Evolutionary conservation across 140 eudicot species (phyloP), one percentile per base, ranked within the genome.

Genomic region (Bidens hawaiensis): DNA sequence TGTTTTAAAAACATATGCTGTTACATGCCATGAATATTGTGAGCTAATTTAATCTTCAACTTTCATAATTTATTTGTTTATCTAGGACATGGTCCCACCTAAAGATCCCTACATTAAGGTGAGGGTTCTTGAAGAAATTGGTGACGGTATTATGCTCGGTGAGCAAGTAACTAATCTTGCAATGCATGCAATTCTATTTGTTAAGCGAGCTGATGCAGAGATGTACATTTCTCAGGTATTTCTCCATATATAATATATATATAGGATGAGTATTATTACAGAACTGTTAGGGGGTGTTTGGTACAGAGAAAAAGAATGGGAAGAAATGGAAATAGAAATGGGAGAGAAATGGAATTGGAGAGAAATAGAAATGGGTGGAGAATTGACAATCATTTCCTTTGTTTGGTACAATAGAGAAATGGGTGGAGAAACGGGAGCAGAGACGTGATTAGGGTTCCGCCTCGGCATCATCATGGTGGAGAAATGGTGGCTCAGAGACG

Each of bases 71-170:
- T 13, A 25, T 45, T 33, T 67, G 67, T 49, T 55, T 69, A 48
- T 45, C 4, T 67, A 94, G 99, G 99, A 94, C 69, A 88, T 77
- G 86, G 84, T 85, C 56, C 99, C 99, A 65, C 99, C 97, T 1
- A 94, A 88, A 71, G 99, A 94, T 89, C 97, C 99, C 16, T 94
- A 85, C 86, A 85, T 94, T 57, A 88, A 94, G 75, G 99, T 94
- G 77, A 77, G 99, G 70, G 99, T 88, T 31, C 80, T 94, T 22
- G 95, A 88, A 65, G 95, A 88, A 52, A 83, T 94, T 2, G 99
- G 99, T 56, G 71, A 77, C 6, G 80, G 12, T 31, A 3, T 82
- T 62, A 78, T 69, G 24, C 82, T 94, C 18, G 64, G 86, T 41
- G 95, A 88, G 75, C 95, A 86, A 34, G 59, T 40, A 26, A 83